Conservation (phyloP, 495 filamentous ascomycete species). For the Tuber indicum region DNA sequence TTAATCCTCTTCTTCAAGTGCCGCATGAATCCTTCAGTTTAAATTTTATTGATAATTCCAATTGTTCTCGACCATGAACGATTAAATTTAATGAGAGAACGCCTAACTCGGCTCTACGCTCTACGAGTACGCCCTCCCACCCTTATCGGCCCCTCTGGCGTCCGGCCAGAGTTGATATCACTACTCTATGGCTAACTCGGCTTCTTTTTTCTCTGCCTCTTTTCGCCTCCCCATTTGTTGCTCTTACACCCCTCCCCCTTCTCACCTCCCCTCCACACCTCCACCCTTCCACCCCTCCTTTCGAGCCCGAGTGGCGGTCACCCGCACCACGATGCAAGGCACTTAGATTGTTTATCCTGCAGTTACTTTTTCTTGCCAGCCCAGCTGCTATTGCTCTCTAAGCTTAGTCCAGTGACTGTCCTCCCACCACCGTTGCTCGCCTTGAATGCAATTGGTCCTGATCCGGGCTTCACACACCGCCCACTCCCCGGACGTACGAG, state of each 20-base stretch:
- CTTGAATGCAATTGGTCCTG: background rate
- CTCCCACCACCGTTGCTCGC: background rate
- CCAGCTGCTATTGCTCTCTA: background rate
- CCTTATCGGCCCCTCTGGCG: background rate
- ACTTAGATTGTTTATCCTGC: background rate
- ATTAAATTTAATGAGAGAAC: background rate
- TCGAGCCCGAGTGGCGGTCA: background rate
- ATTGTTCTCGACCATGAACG: background rate
- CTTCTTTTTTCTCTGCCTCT: background rate
- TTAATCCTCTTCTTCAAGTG: background rate
- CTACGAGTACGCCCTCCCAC: too few relatives aligned
- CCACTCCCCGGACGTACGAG: background rate
- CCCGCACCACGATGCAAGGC: background rate
- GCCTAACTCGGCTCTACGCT: background rate
- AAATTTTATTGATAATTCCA: background rate
- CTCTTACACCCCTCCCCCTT: background rate
- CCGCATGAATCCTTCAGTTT: background rate
- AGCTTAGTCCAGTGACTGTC: background rate
- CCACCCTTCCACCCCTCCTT: background rate
- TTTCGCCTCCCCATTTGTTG: background rate
- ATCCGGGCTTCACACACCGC: background rate
- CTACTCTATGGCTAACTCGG: background rate
- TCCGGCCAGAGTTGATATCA: background rate
- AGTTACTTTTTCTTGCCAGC: background rate
- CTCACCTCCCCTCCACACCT: background rate